Evolutionary conservation across 768 basidiomycete genomes (phyloP).

Genomic region (Lactarius pseudohatsudake): DNA sequence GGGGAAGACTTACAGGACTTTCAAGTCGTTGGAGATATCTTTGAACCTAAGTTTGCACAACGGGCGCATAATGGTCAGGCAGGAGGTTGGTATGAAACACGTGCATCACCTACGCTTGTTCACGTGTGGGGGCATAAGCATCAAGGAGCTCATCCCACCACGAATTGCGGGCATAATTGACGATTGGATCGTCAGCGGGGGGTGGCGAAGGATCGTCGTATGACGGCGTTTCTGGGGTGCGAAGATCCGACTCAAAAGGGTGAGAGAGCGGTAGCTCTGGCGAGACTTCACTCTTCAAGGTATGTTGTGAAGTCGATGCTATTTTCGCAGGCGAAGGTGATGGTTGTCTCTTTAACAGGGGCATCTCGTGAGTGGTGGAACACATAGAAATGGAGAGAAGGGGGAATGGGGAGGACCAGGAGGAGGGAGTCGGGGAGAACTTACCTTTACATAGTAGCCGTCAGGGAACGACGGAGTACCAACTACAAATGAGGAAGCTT

Average conservation of each 20-base stretch:
- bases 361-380: slow-evolving; percentile 7
- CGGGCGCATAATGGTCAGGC: background rate
- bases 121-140: slow-evolving; percentile 42
- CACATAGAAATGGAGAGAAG: background rate
- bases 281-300: slow-evolving; percentile 24
- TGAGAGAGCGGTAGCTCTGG: slow-evolving; percentile 34
- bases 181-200: slow-evolving; percentile 32
- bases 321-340: slow-evolving; percentile 17
- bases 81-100: background rate
- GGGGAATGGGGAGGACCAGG: background rate
- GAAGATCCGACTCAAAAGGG: slow-evolving; percentile 30
- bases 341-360: slow-evolving; percentile 20
- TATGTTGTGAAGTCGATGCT: slow-evolving; percentile 23
- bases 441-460: slow-evolving; percentile 26
- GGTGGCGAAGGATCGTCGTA: slow-evolving; percentile 20
- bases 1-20: slow-evolving; percentile 47
- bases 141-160: slow-evolving; percentile 53
- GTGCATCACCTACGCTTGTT: slow-evolving; percentile 42
- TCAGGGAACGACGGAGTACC: slow-evolving; percentile 14
- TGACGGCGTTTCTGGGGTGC: slow-evolving; percentile 19
- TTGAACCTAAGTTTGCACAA: slow-evolving; percentile 42
- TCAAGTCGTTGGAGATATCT: slow-evolving; percentile 51
- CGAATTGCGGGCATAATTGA: slow-evolving; percentile 39
- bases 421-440: background rate
- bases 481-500: slow-evolving; percentile 10